Conservation (phyloP, 1,139 yeast genomes). For the Kurtzmaniella quercitrusa region DNA sequence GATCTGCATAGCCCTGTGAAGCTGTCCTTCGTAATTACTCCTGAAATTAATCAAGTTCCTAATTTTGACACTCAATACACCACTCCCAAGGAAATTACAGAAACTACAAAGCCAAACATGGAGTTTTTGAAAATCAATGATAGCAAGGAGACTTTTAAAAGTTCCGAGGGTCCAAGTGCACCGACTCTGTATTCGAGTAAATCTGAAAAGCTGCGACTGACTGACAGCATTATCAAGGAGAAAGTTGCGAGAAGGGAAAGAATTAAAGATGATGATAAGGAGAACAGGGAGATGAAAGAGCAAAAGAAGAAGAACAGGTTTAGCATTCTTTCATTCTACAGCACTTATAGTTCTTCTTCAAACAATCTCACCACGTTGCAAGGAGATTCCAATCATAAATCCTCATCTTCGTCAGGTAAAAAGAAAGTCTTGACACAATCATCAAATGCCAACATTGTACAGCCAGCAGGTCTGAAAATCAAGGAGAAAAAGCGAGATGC, state of each 20-base stretch:
- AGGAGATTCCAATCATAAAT: conserved; percentile 9
- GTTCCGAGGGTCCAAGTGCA: conserved; percentile 3
- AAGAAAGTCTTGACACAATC: conserved; percentile 43
- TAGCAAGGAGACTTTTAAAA: conserved; percentile 4
- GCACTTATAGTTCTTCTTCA: conserved; percentile 27
- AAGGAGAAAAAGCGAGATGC: conserved; percentile 13
- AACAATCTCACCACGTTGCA: conserved; percentile 14
- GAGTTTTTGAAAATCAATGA: background rate
- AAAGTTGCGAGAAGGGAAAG: conserved; percentile 9
- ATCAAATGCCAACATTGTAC: conserved; percentile 23
- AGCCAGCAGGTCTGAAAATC: conserved; percentile 2
- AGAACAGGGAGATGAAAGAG: conserved; percentile 27
- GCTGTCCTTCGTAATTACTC: conserved; percentile 17
- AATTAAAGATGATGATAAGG: conserved; percentile 10
- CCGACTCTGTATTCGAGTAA: background rate
- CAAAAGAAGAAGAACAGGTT: conserved; percentile 46
- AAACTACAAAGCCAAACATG: background rate
- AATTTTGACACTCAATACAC: conserved; percentile 17
- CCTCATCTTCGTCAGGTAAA: conserved; percentile 12
- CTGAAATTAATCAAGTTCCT: conserved; percentile 29
- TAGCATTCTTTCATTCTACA: conserved; percentile 51
- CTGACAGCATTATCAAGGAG: conserved; percentile 5
- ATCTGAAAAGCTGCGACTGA: background rate
- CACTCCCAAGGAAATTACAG: conserved; percentile 16
- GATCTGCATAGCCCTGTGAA: conserved; percentile 26